Evolutionary conservation across 1,284 basidiomycete genomes (phyloP).

Genomic region (Pascua sp.): DNA sequence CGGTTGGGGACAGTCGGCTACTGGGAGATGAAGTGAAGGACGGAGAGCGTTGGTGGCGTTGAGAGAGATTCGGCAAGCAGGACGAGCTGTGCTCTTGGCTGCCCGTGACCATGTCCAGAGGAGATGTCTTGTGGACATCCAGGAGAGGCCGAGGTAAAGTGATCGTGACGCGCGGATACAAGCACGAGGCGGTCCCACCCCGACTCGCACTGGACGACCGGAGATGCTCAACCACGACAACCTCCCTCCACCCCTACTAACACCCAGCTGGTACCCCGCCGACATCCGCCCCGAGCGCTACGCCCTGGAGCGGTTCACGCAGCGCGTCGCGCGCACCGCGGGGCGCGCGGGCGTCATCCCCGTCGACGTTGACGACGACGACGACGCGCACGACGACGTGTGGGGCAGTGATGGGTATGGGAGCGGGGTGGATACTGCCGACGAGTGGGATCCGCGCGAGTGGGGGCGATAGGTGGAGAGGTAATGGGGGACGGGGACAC

Average conservation of each 20-base stretch:
- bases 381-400: slow-evolving; percentile 24
- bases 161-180: too few relatives aligned
- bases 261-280: slow-evolving; percentile 36
- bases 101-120: too few relatives aligned
- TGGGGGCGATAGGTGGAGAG: slow-evolving; percentile 29
- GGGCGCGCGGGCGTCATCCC: slow-evolving; percentile 32
- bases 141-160: too few relatives aligned
- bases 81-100: too few relatives aligned
- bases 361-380: slow-evolving; percentile 28
- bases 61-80: background rate
- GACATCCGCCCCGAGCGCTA: slow-evolving; percentile 30
- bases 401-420: slow-evolving; percentile 21
- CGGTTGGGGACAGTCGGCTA: too few relatives aligned
- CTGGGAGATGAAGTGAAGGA: too few relatives aligned
- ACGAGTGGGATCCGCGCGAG: slow-evolving; percentile 37
- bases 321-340: slow-evolving; percentile 30
- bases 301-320: slow-evolving; percentile 33
- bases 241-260: background rate
- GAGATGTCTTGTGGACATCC: too few relatives aligned
- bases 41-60: background rate
- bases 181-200: too few relatives aligned
- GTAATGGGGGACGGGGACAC: too few relatives aligned
- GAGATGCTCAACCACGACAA: too few relatives aligned
- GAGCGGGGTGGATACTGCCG: slow-evolving; percentile 21
- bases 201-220: too few relatives aligned